A percentile compares a stretch with the other conserved stretches of the same genome.
Conservation (phyloP, 2,329 filamentous ascomycete species). For the Tolypocladium ovalisporum region DNA sequence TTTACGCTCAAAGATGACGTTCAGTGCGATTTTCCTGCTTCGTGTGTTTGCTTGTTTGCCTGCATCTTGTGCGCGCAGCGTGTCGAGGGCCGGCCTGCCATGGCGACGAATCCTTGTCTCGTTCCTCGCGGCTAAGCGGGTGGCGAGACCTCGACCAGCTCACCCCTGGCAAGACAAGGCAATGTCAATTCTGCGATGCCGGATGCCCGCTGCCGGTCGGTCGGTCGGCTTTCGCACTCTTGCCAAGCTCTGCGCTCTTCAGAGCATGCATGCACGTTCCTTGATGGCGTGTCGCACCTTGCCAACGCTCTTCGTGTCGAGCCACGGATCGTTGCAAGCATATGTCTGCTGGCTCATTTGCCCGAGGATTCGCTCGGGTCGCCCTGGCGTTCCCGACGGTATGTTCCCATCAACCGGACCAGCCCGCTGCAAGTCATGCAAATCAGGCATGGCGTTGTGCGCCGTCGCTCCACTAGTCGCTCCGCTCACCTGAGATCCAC, state of each 20-base stretch:
- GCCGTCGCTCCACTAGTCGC: conserved; percentile 1
- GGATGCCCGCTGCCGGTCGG: not conserved
- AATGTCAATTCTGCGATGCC: not conserved
- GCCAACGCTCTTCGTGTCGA: not conserved
- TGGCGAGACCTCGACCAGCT: not conserved
- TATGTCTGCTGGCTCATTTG: not conserved
- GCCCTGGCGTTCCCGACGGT: not conserved
- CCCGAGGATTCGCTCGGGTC: not conserved
- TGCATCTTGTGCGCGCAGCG: not conserved
- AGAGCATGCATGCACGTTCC: not conserved
- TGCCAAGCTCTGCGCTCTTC: not conserved
- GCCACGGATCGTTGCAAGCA: not conserved
- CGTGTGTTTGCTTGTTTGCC: not conserved
- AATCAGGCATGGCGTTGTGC: conserved; percentile 14
- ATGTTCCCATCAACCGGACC: conserved; percentile 11
- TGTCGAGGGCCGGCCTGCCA: not conserved
- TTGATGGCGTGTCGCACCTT: not conserved
- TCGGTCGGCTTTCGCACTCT: not conserved
- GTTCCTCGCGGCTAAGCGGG: not conserved
- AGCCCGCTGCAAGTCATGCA: conserved; percentile 16
- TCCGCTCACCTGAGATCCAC: not conserved
- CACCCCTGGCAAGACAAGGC: not conserved
- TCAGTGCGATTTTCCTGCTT: not conserved
- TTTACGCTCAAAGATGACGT: not conserved
- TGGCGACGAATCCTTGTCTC: not conserved